Evolutionary conservation across 805 yeast genomes (phyloP).

Genomic region (Kregervanrija delftensis): DNA sequence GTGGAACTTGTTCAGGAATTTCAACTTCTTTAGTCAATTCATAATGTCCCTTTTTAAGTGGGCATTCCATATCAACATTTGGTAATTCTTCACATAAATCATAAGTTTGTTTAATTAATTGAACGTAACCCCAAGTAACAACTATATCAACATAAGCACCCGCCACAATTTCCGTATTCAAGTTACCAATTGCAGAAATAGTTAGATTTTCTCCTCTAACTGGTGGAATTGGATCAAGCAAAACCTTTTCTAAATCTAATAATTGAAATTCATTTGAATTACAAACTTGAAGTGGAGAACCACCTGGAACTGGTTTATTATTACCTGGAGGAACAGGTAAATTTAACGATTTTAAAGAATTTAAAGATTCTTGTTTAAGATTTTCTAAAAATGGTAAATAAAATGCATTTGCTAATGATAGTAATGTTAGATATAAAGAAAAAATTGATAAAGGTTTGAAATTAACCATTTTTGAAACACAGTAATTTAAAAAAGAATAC

Average conservation of each 20-base stretch:
- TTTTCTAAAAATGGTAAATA: no score
- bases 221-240: constrained; percentile 83
- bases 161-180: constrained; percentile 51
- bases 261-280: constrained; percentile 60
- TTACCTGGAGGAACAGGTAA: not conserved
- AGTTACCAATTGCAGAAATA: constrained; percentile 63
- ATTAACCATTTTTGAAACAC: constrained; percentile 7
- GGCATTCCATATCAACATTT: constrained; percentile 82
- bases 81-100: constrained; percentile 86
- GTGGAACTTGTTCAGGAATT: constrained; percentile 89
- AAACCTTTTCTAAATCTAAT: constrained; percentile 52
- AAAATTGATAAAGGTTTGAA: not conserved
- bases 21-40: constrained; percentile 64
- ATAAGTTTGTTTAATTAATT: constrained; percentile 79
- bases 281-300: constrained; percentile 76
- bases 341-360: not conserved
- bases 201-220: constrained; percentile 77
- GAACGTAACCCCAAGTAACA: constrained; percentile 88
- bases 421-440: not conserved
- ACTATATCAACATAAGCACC: constrained; percentile 96
- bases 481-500: no score
- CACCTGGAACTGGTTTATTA: constrained; percentile 80
- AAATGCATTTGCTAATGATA: no score
- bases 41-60: constrained; percentile 65
- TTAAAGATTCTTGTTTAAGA: no score